Evolutionary conservation across 345 rosid genomes (phyloP), one percentile per base, ranked within the genome.

Genomic region (Sonneratia alba): DNA sequence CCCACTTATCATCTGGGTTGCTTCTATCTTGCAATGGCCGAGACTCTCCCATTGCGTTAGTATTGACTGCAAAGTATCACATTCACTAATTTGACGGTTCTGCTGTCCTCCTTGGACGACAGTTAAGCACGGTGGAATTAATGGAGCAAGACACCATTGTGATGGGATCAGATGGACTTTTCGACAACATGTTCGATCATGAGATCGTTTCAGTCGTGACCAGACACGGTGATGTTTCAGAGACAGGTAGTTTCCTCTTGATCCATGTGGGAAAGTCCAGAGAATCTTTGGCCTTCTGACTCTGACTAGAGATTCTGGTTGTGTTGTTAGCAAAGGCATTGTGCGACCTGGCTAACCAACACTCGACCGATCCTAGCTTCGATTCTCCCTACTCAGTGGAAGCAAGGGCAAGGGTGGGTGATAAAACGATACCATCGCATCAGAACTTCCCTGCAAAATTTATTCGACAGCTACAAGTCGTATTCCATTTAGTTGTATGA

Each of bases 111-210:
- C 62, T 40, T 7, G 38, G 36, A 7, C 74, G 80, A 69, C 85
- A 93, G 97, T 86, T 94, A 71, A 86, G 86, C 79, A 80, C 73
- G 61, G 76, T 89, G 75, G 88, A 87, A 73, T 67, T 89, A 70
- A 69, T 68, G 70, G 89, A 88, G 71, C 88, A 93, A 73, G 96
- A 91, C 69, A 79, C 75, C 65, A 71, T 89, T 10, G 88, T 94
- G 72, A 87, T 93, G 94, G 96, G 97, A 38, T 88, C 97, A 1
- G 96, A 89, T 74, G 98, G 98, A 27, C 95, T 94, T 15, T 94
- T 88, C 24, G 98, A 94, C 81, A 91, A 91, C 37, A 83, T 88
- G 24, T 94, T 89, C 42, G 94, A 90, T 77, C 77, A 82, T 32
- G 98, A 94, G 80, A 89, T 94, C 13, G 74, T 89, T 81, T 82